A percentile compares a stretch with the other conserved stretches of the same genome.
Evolutionary conservation across 2,329 filamentous ascomycete genomes (phyloP).

Genomic region (Colletotrichum scovillei): DNA sequence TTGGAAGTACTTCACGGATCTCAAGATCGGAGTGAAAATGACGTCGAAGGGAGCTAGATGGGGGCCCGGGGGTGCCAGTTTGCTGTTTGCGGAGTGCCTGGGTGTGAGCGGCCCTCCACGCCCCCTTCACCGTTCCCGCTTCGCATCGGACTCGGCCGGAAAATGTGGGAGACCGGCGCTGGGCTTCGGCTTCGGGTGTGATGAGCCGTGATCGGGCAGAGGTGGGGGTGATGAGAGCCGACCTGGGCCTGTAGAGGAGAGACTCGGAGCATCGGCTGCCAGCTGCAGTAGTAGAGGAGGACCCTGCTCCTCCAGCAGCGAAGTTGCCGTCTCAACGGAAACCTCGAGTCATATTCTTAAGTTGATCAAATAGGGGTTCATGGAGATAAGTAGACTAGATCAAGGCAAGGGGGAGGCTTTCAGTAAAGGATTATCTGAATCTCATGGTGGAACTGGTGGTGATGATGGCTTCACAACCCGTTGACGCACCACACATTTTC

Average conservation of each 20-base stretch:
- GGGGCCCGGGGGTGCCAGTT: too few relatives aligned
- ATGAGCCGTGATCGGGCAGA: background rate
- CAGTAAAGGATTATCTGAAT: background rate
- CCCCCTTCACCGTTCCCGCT: too few relatives aligned
- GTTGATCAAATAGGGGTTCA: background rate
- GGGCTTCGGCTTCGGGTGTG: too few relatives aligned
- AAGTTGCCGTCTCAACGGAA: background rate
- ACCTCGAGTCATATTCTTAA: background rate
- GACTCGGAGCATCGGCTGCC: too few relatives aligned
- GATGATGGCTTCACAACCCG: background rate
- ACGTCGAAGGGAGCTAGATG: background rate
- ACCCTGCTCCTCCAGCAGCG: too few relatives aligned
- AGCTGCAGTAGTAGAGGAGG: too few relatives aligned
- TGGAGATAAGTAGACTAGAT: background rate
- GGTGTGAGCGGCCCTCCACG: too few relatives aligned
- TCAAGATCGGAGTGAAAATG: background rate
- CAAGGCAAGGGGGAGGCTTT: background rate
- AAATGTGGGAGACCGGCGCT: background rate
- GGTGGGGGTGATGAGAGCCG: background rate
- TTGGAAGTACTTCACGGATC: background rate
- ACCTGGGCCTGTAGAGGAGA: too few relatives aligned
- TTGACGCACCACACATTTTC: background rate
- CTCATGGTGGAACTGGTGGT: background rate
- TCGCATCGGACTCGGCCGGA: background rate
- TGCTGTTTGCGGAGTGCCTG: too few relatives aligned